Evolutionary conservation across 139 green algal species (phyloP).

Genomic region (Desmodesmus armatus): DNA sequence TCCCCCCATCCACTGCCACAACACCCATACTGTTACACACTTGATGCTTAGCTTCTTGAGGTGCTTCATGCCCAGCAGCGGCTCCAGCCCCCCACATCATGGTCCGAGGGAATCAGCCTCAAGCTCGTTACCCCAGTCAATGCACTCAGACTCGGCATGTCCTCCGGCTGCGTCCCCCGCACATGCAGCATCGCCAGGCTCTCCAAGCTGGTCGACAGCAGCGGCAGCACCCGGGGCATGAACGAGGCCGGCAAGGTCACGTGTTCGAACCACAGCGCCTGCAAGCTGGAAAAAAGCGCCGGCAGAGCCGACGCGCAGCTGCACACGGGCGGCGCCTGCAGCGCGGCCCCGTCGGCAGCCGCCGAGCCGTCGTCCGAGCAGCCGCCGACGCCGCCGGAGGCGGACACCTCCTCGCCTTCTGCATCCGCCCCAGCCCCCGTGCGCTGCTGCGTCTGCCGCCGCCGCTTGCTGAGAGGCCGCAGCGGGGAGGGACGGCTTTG

Average conservation of each 20-base stretch:
- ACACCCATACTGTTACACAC: neutral
- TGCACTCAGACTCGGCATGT: neutral
- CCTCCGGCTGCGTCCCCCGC: neutral
- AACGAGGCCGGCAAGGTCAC: neutral
- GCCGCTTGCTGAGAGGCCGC: neutral
- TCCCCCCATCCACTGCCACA: neutral
- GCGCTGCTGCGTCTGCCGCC: neutral
- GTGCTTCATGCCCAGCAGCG: neutral
- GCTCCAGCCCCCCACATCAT: neutral
- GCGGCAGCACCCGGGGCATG: neutral
- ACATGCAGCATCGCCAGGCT: slow-evolving; percentile 28
- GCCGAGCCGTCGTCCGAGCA: neutral
- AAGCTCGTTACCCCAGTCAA: slow-evolving; percentile 25
- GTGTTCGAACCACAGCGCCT: slow-evolving; percentile 5
- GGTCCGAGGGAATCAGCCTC: neutral
- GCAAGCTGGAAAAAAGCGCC: neutral
- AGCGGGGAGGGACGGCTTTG: slow-evolving; percentile 1
- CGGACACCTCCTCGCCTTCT: neutral
- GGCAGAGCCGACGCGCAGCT: neutral
- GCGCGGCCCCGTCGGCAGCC: neutral
- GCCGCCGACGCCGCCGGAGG: neutral
- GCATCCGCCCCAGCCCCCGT: neutral
- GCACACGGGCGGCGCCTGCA: too few relatives aligned
- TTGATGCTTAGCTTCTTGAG: slow-evolving; percentile 19
- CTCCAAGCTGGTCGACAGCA: neutral